phyloP scores from a whole-genome alignment of 176 grass and related monocot species.

The Raddia guianensis region DNA sequence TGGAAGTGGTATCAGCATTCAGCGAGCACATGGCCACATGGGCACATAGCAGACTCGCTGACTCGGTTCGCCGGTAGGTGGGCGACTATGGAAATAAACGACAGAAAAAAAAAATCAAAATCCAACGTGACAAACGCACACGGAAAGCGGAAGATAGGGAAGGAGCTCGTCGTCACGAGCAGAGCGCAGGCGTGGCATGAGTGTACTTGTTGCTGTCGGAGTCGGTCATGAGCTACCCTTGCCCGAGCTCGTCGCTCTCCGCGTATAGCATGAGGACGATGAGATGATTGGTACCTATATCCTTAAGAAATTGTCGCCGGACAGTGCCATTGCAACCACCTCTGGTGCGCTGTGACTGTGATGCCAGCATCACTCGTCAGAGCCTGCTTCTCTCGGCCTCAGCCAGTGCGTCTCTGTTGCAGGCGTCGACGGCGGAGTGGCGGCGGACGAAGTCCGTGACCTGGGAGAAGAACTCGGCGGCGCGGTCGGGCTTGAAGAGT shows the following conservation, averaged over 20 bases:
- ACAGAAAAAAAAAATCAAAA: neutral
- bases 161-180: neutral
- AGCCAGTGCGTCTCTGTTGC: conserved; percentile 11
- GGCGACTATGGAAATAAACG: neutral
- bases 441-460: conserved; percentile 61
- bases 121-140: conserved; percentile 7
- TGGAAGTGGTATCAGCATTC: neutral
- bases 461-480: conserved; percentile 60
- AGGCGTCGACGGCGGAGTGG: neutral
- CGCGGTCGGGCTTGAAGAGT: conserved; percentile 58
- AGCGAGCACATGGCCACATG: no score
- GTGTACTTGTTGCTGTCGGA: neutral
- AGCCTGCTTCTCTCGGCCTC: conserved; percentile 45
- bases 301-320: neutral
- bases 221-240: neutral
- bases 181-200: neutral
- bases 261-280: conserved; percentile 4
- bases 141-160: neutral
- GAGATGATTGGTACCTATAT: neutral
- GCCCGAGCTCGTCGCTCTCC: neutral
- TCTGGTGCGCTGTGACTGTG: neutral
- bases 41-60: neutral
- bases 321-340: neutral
- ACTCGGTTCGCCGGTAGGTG: neutral
- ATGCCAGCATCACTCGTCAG: conserved; percentile 18